phyloP scores from a whole-genome alignment of 331 rosid species.

The Telfairia occidentalis region DNA sequence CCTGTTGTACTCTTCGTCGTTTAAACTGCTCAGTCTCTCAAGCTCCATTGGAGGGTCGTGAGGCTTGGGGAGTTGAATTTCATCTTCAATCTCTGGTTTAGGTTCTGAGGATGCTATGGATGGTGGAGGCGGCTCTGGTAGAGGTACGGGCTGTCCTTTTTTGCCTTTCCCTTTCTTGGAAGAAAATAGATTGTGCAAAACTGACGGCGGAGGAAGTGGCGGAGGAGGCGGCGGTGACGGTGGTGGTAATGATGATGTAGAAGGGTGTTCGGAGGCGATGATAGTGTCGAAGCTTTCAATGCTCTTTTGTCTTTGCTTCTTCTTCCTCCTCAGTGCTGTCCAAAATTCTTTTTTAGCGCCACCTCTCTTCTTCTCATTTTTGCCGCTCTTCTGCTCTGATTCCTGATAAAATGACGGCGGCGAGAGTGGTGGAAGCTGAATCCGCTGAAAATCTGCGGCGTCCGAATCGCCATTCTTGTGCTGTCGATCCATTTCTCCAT shows the following conservation, averaged over 20 bases:
- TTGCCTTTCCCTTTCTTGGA: conserved; percentile 43
- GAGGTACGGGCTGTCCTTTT: conserved; percentile 22
- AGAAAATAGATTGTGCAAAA: conserved; percentile 31
- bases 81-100: conserved; percentile 24
- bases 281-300: conserved; percentile 45
- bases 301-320: conserved; percentile 54
- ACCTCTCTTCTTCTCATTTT: conserved; percentile 34
- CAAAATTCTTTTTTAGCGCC: conserved; percentile 45
- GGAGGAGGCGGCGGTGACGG: conserved; percentile 29
- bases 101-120: conserved; percentile 1
- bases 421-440: conserved; percentile 9
- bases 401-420: conserved; percentile 4
- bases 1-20: conserved; percentile 18
- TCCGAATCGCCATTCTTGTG: conserved; percentile 7
- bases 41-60: conserved; percentile 17
- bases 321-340: conserved; percentile 41
- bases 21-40: conserved; percentile 17
- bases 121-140: conserved; percentile 4
- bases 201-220: conserved; percentile 34
- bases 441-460: not conserved
- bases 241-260: conserved; percentile 1
- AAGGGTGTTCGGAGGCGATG: conserved; percentile 16
- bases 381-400: conserved; percentile 22
- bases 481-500: not conserved
- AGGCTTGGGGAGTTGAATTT: conserved; percentile 14